Evolutionary conservation across 192 early-diverging fungal genomes (phyloP).

Genomic region (Coemansia sp.): DNA sequence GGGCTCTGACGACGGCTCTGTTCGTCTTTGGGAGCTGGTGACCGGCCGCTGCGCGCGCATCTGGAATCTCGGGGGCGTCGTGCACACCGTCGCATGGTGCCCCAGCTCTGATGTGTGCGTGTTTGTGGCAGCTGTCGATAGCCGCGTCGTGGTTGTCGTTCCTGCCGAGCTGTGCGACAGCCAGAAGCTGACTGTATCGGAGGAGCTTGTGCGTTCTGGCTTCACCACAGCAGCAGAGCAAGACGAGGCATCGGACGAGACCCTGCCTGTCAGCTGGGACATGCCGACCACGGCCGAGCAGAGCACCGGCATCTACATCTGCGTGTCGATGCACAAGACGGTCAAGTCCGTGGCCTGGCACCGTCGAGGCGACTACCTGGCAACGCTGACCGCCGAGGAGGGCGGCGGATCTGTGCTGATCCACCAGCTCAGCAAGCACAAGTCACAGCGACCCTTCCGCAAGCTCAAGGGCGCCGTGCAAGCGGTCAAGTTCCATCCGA

Average conservation of each 20-base stretch:
- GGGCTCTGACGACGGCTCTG: conserved; percentile 86
- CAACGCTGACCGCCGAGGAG: conserved; percentile 80
- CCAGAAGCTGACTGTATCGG: conserved; percentile 33
- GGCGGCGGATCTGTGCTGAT: conserved; percentile 73
- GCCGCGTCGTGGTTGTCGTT: conserved; percentile 58
- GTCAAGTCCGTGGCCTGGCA: conserved; percentile 92
- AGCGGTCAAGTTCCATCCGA: conserved; percentile 88
- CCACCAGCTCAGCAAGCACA: conserved; percentile 88
- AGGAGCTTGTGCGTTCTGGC: conserved; percentile 44
- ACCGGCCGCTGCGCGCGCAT: conserved; percentile 83
- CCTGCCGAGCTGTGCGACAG: conserved; percentile 55
- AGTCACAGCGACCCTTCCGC: conserved; percentile 89
- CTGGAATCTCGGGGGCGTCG: conserved; percentile 69
- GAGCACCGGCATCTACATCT: conserved; percentile 43
- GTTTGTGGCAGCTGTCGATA: conserved; percentile 72
- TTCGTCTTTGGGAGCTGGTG: conserved; percentile 87
- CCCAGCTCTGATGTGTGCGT: conserved; percentile 76
- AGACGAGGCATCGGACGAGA: conserved; percentile 32
- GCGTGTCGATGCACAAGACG: conserved; percentile 57
- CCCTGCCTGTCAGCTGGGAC: conserved; percentile 54
- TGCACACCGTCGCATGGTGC: conserved; percentile 85
- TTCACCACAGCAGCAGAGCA: conserved; percentile 29
- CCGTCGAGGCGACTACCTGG: conserved; percentile 94
- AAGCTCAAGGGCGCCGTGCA: conserved; percentile 88
- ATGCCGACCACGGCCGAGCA: conserved; percentile 59